Evolutionary conservation across 352 stramenopile species (phyloP), one percentile per base, ranked within the genome.

Genomic region (Phytophthora cactorum): DNA sequence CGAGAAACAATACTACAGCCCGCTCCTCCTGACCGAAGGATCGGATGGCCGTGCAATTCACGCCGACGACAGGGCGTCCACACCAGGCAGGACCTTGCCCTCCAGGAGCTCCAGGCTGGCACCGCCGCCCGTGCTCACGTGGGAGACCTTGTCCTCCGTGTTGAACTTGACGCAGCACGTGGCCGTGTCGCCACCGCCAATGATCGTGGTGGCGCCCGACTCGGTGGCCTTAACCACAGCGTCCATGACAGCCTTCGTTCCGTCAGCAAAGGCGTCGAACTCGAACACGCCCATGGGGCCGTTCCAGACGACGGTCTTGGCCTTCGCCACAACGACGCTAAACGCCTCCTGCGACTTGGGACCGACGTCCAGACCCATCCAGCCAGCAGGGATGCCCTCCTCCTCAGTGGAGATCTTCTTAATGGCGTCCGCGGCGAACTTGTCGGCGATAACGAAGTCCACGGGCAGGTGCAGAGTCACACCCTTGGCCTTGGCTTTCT

Each of bases 241-340:
- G 75, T 99, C 90, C 81, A 98, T 98, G 64, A 99, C 89, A 49
- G 73, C 82, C 70, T 99, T 98, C 15, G 97, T 99, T 80, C 97
- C 97, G 50, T 89, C 68, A 61, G 88, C 75, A 69, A 99, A 99
- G 17, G 90, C 90, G 59, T 99, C 93, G 63, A 99, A 98, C 85
- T 99, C 98, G 79, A 99, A 99, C 49, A 99, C 98, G 60, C 98
- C 98, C 96, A 99, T 99, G 28, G 98, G 98, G 56, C 98, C 98
- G 86, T 99, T 99, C 98, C 98, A 99, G 58, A 99, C 96, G 57
- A 99, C 75, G 32, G 97, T 99, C 78, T 98, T 98, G 67, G 92
- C 90, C 52, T 84, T 79, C 10, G 76, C 50, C 29, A 98, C 75
- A 51, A 88, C 92, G 0, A 82, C 68, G 25, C 79, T 77, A 63